Evolutionary conservation across 1,139 yeast species (phyloP).

Genomic region (Debaryomyces subglobosus): DNA sequence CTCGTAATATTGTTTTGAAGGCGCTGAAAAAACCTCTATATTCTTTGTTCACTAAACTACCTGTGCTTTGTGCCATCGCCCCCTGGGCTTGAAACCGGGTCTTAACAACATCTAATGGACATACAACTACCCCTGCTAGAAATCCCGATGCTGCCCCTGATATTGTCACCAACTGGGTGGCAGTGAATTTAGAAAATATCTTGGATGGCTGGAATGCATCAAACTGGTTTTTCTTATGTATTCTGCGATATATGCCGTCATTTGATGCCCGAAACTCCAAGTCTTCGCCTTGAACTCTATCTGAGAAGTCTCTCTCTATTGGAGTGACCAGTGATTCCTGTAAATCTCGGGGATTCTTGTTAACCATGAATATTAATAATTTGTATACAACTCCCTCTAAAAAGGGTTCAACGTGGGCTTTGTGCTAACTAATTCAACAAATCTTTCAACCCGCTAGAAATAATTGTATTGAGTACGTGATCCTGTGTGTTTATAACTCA

Average conservation of each 20-base stretch:
- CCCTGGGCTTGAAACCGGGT: constrained; percentile 52
- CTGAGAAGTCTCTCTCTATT: constrained; percentile 35
- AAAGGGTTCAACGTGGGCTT: not conserved
- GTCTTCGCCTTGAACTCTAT: constrained; percentile 44
- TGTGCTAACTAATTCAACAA: not conserved
- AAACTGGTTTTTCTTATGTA: constrained; percentile 25
- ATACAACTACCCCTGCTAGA: constrained; percentile 49
- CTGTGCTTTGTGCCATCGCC: constrained; percentile 14
- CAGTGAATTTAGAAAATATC: constrained; percentile 24
- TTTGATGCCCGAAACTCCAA: constrained; percentile 35
- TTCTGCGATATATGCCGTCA: constrained; percentile 24
- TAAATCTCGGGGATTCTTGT: not conserved
- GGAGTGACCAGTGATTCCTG: not conserved
- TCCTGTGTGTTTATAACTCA: not conserved
- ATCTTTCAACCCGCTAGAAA: not conserved
- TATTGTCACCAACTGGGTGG: constrained; percentile 42
- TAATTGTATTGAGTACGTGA: not conserved
- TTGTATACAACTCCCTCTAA: not conserved
- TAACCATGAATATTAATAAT: not conserved
- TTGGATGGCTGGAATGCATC: constrained; percentile 28
- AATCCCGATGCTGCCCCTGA: constrained; percentile 52
- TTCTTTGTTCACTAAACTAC: constrained; percentile 20
- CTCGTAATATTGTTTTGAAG: constrained; percentile 60
- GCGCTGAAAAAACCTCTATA: constrained; percentile 66
- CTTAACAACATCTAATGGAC: constrained; percentile 52